Evolutionary conservation across 2,329 filamentous ascomycete genomes (phyloP), one percentile per base, ranked within the genome.

Genomic region (Fusarium verticillioides): DNA sequence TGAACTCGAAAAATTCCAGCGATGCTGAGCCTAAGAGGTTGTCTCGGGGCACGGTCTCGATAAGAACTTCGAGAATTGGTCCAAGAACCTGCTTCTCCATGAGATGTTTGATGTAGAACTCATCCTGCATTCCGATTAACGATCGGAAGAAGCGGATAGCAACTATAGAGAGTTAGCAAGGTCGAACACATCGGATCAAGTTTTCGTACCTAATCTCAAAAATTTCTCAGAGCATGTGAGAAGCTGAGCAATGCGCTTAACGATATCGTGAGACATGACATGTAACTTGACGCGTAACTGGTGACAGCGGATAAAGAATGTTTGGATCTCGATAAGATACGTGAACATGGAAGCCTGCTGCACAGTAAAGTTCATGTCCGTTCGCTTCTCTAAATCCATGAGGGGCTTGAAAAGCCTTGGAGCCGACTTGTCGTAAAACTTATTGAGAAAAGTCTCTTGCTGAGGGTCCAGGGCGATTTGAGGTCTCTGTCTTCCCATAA

Each of bases 11-110:
- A 47, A 99, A 89, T 79, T 99, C 96, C 15, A 98, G 87, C 77
- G 94, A 97, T 13, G 95, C 96, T 2, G 96, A 98, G 81, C 96
- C 97, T 37, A 98, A 87, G 7, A 99, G 87, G 76, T 98, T 98
- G 81, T 99, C 96, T 46, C 95, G 90, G 2, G 95, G 94, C 89
- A 98, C 93, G 0, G 94, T 96, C 74, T 93, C 90, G 62, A 93
- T 89, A 39, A 98, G 88, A 42, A 98, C 92, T 74, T 96, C 90
- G 19, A 99, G 86, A 39, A 98, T 93, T 2, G 95, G 93, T 44
- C 93, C 93, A 66, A 98, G 91, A 0, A 96, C 90, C 67, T 92
- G 90, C 79, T 95, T 93, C 75, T 95, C 91, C 32, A 92, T 93
- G 76, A 98, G 89, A 76, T 97, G 92, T 60, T 92, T 92, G 78